A percentile compares a stretch with the other conserved stretches of the same genome.
Conservation (phyloP, 495 filamentous ascomycete species). For the Penicillium bovifimosum region DNA sequence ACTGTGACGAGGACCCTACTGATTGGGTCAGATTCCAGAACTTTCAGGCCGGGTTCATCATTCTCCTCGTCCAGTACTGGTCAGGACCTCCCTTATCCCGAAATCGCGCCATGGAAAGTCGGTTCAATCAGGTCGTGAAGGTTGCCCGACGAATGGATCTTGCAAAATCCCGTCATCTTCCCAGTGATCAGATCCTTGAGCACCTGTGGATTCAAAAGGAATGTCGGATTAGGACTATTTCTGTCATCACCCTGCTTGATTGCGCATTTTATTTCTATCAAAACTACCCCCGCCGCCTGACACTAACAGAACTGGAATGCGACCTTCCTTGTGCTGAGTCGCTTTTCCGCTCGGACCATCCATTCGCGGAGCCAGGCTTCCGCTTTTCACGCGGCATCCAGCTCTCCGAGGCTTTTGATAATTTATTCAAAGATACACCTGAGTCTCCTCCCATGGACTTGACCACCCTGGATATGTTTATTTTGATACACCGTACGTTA, state of each 20-base stretch:
- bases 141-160: slow-evolving; percentile 38
- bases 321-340: slow-evolving; percentile 37
- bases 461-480: slow-evolving; percentile 40
- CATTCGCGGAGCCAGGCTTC: slow-evolving; percentile 36
- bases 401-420: slow-evolving; percentile 32
- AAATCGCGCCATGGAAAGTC: slow-evolving; percentile 41
- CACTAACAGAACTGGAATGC: slow-evolving; percentile 34
- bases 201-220: slow-evolving; percentile 36
- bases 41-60: slow-evolving; percentile 42
- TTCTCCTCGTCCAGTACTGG: slow-evolving; percentile 43
- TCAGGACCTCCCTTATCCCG: slow-evolving; percentile 35
- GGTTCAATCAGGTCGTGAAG: slow-evolving; percentile 41
- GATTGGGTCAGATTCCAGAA: slow-evolving; percentile 41
- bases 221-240: slow-evolving; percentile 38
- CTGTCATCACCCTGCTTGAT: slow-evolving; percentile 36
- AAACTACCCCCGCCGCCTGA: slow-evolving; percentile 40
- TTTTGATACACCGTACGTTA: slow-evolving; percentile 42
- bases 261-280: slow-evolving; percentile 44
- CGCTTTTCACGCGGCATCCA: slow-evolving; percentile 28
- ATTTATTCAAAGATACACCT: slow-evolving; percentile 25
- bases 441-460: slow-evolving; percentile 15
- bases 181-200: slow-evolving; percentile 28
- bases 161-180: slow-evolving; percentile 28
- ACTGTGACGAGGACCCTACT: slow-evolving; percentile 17
- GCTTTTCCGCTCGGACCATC: slow-evolving; percentile 36